Base-by-base conservation (phyloP, 225 moss, liverwort and hornwort species). In the Climacium dendroides region DNA sequence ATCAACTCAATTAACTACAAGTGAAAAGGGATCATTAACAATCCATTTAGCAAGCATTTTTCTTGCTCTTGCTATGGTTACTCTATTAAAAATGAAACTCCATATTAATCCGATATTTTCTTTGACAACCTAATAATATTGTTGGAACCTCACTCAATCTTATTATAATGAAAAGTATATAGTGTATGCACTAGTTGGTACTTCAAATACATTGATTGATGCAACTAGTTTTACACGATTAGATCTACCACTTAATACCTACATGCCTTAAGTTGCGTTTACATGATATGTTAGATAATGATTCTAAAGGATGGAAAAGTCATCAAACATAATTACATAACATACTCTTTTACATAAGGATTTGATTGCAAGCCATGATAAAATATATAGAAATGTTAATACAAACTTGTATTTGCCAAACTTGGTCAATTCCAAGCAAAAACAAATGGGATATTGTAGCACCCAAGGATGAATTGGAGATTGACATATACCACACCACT, bases 291-390 rank as follows among this genome's bases (percentile, higher is more conserved):
- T 64, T 64, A 10, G 34, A 64, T 34, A 34, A 34, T 1, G 0
- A 34, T 34, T 35, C 35, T 5, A 34, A 18, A 2, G 16, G 34
- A 2, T 63, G 8, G n/a, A n/a, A n/a, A n/a, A n/a, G n/a, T n/a
- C n/a, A n/a, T n/a, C n/a, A n/a, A n/a, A n/a, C n/a, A n/a, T n/a
- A n/a, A n/a, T n/a, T n/a, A n/a, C n/a, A n/a, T n/a, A n/a, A n/a
- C n/a, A n/a, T n/a, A n/a, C n/a, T n/a, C n/a, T 19, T 9, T n/a
- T 34, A 18, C 2, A 0, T 26, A 41, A 28, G 3, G 15, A 43
- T 71, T 0, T 71, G 3, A 41, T 5, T 71, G 3, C 5, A 1
- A 26, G 43, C 25, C 26, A 71, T 26, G 3, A 28, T 5, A 26
- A 43, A 15, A 41, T 1, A 5, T 41, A 16, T 1, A 71, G 2